Conservation (phyloP, 2,329 filamentous ascomycete genomes). For the Fusarium avenaceum region DNA sequence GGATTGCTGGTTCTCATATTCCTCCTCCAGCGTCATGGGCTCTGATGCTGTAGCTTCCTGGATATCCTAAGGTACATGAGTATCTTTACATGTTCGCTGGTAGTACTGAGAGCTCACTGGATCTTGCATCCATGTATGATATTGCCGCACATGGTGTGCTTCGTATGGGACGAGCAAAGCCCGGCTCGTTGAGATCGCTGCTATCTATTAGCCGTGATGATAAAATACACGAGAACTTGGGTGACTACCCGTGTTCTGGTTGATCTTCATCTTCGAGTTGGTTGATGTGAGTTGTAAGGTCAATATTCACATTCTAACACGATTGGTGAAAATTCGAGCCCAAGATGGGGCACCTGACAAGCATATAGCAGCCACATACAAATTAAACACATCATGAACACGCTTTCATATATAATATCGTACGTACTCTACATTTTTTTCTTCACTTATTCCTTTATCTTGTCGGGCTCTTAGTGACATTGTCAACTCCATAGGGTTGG, state of each 20-base stretch:
- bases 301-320: constrained; percentile 11
- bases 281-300: constrained; percentile 24
- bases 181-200: constrained; percentile 75
- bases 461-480: neutral
- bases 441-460: neutral
- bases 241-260: constrained; percentile 59
- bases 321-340: constrained; percentile 28
- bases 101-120: constrained; percentile 61
- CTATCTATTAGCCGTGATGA: neutral
- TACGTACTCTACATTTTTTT: constrained; percentile 38
- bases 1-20: constrained; percentile 90
- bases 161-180: constrained; percentile 88
- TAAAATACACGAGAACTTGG: rapidly evolving
- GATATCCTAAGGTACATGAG: constrained; percentile 68
- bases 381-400: neutral
- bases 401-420: constrained; percentile 24
- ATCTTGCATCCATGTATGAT: constrained; percentile 94
- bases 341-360: constrained; percentile 22
- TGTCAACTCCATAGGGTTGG: constrained; percentile 1
- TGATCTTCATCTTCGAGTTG: constrained; percentile 58
- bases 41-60: constrained; percentile 90
- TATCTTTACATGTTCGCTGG: neutral
- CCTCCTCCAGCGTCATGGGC: constrained; percentile 81
- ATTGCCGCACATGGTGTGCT: constrained; percentile 81
- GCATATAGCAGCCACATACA: neutral